These are phyloP conservation scores for Cicer pinnatifidum DNA, from an alignment of 306 rosid species.

Conservation along the genomic window DNA sequence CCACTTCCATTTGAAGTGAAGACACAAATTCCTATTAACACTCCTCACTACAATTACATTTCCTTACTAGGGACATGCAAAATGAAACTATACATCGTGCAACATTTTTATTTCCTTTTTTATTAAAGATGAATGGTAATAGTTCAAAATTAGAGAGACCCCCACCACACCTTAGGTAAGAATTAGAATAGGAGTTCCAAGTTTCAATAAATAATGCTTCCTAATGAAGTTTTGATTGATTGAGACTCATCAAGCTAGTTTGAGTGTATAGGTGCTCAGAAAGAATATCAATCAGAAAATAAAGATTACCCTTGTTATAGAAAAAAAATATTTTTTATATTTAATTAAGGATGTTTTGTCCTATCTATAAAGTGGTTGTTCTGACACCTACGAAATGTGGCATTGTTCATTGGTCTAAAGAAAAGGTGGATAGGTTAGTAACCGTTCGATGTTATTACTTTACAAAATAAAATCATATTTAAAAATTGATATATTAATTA, in stretches of 20 bases:
- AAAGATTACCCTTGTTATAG: constrained; percentile 24
- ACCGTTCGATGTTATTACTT: constrained; percentile 33
- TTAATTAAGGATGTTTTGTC: constrained; percentile 3
- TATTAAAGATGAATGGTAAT: not conserved
- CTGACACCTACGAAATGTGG: constrained; percentile 18
- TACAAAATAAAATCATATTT: not conserved
- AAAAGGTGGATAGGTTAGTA: not conserved
- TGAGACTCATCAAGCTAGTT: constrained; percentile 45
- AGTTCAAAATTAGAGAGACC: constrained; percentile 11
- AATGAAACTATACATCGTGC: constrained; percentile 43
- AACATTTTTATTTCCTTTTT: constrained; percentile 42
- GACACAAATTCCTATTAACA: constrained; percentile 31
- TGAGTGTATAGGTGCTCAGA: constrained; percentile 26
- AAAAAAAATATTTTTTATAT: not conserved
- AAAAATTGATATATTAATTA: too few species aligned
- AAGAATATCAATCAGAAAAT: constrained; percentile 35
- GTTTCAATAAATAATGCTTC: constrained; percentile 35
- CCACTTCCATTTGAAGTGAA: constrained; percentile 37
- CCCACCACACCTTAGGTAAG: not conserved
- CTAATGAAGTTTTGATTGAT: constrained; percentile 47
- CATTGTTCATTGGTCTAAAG: constrained; percentile 37
- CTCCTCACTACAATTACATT: not conserved
- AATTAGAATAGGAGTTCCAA: constrained; percentile 9
- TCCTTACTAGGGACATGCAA: constrained; percentile 16
- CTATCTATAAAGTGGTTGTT: constrained; percentile 15